A percentile compares a stretch with the other conserved stretches of the same genome.
Evolutionary conservation across 1,284 basidiomycete species (phyloP).

Genomic region (Hemileia vastatrix): DNA sequence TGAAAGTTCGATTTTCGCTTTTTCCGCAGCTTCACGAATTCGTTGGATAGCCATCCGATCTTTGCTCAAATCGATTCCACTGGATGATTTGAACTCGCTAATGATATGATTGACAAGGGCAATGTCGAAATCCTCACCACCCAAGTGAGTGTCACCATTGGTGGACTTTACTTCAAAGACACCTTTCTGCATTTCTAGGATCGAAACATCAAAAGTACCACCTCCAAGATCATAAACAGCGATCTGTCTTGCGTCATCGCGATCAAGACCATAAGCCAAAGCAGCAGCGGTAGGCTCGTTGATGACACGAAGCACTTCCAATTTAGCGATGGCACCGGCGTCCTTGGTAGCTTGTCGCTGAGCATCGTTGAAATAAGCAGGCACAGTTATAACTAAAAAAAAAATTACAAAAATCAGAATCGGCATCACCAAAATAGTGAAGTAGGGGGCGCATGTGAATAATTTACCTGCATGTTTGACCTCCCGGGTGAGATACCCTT

Average conservation of each 20-base stretch:
- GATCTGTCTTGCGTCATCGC: slow-evolving; percentile 69
- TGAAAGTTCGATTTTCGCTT: slow-evolving; percentile 97
- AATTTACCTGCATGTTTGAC: slow-evolving; percentile 65
- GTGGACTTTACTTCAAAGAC: slow-evolving; percentile 99
- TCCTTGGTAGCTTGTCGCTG: slow-evolving; percentile 98
- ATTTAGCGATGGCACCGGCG: slow-evolving; percentile 89
- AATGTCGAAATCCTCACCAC: slow-evolving; percentile 97
- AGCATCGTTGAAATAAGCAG: slow-evolving; percentile 98
- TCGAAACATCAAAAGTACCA: slow-evolving; percentile 95
- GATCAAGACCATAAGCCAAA: slow-evolving; percentile 89
- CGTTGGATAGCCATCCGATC: slow-evolving; percentile 99
- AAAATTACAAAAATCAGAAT: slow-evolving; percentile 45
- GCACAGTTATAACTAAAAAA: slow-evolving; percentile 82
- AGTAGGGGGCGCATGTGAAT: neutral
- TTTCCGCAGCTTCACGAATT: slow-evolving; percentile 96
- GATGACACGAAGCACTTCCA: slow-evolving; percentile 95
- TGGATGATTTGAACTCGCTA: slow-evolving; percentile 88
- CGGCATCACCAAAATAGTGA: neutral
- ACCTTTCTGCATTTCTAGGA: slow-evolving; percentile 97
- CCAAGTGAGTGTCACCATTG: slow-evolving; percentile 96
- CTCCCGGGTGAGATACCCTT: slow-evolving; percentile 81
- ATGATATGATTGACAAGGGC: slow-evolving; percentile 78
- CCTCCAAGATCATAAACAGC: slow-evolving; percentile 95
- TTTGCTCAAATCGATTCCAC: slow-evolving; percentile 65
- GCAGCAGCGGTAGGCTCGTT: slow-evolving; percentile 98